phyloP scores from a whole-genome alignment of 2,329 filamentous ascomycete genomes.

The Beauveria asiatica region DNA sequence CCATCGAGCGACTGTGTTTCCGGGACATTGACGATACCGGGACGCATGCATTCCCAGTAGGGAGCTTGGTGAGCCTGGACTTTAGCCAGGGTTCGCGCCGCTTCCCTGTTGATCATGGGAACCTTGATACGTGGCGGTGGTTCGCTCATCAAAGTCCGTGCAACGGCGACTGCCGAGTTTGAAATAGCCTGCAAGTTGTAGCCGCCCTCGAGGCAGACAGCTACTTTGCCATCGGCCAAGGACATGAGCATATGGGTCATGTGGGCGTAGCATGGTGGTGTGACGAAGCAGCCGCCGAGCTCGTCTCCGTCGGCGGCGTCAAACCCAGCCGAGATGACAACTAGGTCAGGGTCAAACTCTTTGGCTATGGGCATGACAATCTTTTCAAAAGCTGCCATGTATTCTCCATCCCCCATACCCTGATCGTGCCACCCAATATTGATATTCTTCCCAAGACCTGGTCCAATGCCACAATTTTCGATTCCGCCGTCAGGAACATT shows the following conservation, averaged over 20 bases:
- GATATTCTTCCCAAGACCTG: conserved; percentile 52
- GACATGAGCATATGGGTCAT: conserved; percentile 99
- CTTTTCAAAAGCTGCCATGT: conserved; percentile 91
- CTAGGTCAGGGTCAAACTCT: conserved; percentile 88
- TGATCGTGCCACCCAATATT: conserved; percentile 61
- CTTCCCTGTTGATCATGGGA: conserved; percentile 49
- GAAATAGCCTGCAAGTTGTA: conserved; percentile 94
- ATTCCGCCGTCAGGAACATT: conserved; percentile 52
- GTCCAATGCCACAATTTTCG: conserved; percentile 48
- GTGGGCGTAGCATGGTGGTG: conserved; percentile 85
- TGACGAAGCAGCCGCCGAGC: conserved; percentile 85
- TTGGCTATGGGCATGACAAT: conserved; percentile 93
- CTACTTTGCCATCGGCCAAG: conserved; percentile 78
- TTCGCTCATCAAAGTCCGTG: conserved; percentile 89
- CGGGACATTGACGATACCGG: conserved; percentile 49
- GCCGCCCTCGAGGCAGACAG: conserved; percentile 89
- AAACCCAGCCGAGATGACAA: conserved; percentile 92
- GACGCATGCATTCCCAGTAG: conserved; percentile 85
- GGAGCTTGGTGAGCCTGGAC: conserved; percentile 54
- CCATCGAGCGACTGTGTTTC: conserved; percentile 45
- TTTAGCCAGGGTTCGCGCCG: conserved; percentile 45
- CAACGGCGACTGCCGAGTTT: conserved; percentile 83
- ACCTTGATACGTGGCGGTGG: conserved; percentile 59
- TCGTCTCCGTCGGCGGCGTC: conserved; percentile 92
- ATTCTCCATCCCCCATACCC: conserved; percentile 92